These are phyloP conservation scores for Yarrowia osloensis DNA, from an alignment of 805 yeast genomes.

Conservation along the genomic window DNA sequence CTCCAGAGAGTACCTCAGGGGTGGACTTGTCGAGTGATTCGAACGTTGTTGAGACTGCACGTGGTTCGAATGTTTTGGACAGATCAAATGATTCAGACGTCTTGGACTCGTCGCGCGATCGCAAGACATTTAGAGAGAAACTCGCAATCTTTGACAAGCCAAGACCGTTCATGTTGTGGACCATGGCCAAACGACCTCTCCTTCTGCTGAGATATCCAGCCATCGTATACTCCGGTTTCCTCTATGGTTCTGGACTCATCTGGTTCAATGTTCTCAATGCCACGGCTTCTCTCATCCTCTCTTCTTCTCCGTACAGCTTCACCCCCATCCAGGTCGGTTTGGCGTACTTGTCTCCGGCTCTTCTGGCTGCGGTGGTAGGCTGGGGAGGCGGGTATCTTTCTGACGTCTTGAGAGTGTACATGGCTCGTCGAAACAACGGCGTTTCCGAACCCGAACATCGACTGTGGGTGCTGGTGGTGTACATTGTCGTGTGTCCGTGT, in stretches of 20 bases:
- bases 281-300: constrained; percentile 17
- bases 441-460: constrained; percentile 54
- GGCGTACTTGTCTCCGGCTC: neutral
- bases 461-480: constrained; percentile 49
- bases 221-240: constrained; percentile 8
- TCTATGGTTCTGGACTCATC: constrained; percentile 11
- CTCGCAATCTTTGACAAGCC: constrained; percentile 11
- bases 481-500: constrained; percentile 49
- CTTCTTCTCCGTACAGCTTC: constrained; percentile 3
- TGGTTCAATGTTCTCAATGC: constrained; percentile 30
- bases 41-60: too few relatives aligned
- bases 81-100: neutral
- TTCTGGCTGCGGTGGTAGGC: neutral
- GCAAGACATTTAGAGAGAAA: constrained; percentile 14
- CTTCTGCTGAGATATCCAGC: constrained; percentile 4
- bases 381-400: constrained; percentile 10
- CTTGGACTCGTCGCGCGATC: neutral
- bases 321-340: constrained; percentile 11
- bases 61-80: too few relatives aligned
- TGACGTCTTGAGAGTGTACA: neutral
- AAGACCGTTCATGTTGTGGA: constrained; percentile 18
- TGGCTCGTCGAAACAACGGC: constrained; percentile 44
- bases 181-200: neutral
- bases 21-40: neutral
- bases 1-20: neutral